Base-by-base conservation (phyloP, 75 land plant genomes). In the Sequoiadendron giganteum region DNA sequence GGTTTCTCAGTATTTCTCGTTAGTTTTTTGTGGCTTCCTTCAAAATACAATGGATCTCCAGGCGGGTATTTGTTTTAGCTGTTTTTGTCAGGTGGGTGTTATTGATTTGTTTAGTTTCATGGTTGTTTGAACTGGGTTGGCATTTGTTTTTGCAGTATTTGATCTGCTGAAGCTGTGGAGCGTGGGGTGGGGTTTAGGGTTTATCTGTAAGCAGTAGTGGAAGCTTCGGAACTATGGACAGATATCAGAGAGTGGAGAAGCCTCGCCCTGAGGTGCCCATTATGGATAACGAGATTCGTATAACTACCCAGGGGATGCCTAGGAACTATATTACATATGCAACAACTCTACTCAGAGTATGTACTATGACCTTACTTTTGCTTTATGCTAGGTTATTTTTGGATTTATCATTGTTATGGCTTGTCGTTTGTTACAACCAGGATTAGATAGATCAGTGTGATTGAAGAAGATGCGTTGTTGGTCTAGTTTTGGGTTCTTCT, bases 271-370 rank as follows among this genome's bases (percentile, higher is more conserved):
- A 93, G 48, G 94, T 95, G 32, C 94, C 95, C n/a, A 96, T 96
- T 85, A 90, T 88, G 42, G 95, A 95, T 86, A 96, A 96, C 86
- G 96, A 96, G 88, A 95, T 96, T 78, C 92, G 97, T 65, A 96
- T 96, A 28, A 95, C 96, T 56, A 93, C 95, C 47, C 96, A 96
- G 87, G 96, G 97, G 42, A 88, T 93, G 88, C 94, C 95, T 91
- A 92, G 96, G 78, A 96, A 94, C 90, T 96, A 96, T 88, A 96
- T 96, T 88, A 91, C 95, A 10, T 96, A 96, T 88, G 96, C 97
- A 11, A 89, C 90, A 48, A 95, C 89, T 36, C 91, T 95, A 61
- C 91, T 96, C 82, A 93, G 95, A 94, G 97, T 94, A 89, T 19
- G 32, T 79, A 11, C 77, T 30, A 30, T 2, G 28, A 79, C 43